Conservation (phyloP, 805 yeast species). For the Wilhelminamyces savonicus region DNA sequence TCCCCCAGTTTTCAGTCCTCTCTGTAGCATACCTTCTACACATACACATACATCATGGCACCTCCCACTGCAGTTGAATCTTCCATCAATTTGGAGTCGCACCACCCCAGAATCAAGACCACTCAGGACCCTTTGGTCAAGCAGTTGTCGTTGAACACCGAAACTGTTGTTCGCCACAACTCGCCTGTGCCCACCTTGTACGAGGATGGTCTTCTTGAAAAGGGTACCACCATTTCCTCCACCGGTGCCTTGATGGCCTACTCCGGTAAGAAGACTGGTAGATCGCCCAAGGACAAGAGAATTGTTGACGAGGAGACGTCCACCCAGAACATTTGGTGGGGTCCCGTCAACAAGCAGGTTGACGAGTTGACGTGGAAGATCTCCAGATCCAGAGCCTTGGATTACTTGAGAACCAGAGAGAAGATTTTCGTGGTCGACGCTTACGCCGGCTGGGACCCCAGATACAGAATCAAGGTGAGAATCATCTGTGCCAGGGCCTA, state of each 20-base stretch:
- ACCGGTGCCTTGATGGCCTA: conserved; percentile 94
- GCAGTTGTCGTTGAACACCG: conserved; percentile 46
- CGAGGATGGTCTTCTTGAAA: conserved; percentile 90
- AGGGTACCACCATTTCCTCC: conserved; percentile 84
- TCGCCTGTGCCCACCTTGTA: conserved; percentile 89
- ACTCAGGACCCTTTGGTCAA: conserved; percentile 36
- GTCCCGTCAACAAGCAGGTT: conserved; percentile 95
- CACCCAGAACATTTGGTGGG: conserved; percentile 92
- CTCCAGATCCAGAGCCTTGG: conserved; percentile 93
- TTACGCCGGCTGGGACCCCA: conserved; percentile 98
- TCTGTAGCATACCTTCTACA: background rate
- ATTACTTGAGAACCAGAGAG: conserved; percentile 91
- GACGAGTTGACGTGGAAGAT: conserved; percentile 92
- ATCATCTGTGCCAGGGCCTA: conserved; percentile 97
- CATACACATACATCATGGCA: conserved; percentile 19
- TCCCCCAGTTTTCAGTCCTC: conserved; percentile 2
- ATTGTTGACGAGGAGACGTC: conserved; percentile 93
- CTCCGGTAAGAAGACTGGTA: conserved; percentile 94
- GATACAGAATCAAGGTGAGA: conserved; percentile 92
- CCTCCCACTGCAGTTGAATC: conserved; percentile 44
- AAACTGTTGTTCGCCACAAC: conserved; percentile 74
- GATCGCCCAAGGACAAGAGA: conserved; percentile 98
- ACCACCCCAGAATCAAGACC: conserved; percentile 32
- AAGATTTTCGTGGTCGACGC: conserved; percentile 94
- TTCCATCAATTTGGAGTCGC: conserved; percentile 33